Conservation (phyloP, 2,329 filamentous ascomycete genomes). For the Chaetomiaceae sp. region DNA sequence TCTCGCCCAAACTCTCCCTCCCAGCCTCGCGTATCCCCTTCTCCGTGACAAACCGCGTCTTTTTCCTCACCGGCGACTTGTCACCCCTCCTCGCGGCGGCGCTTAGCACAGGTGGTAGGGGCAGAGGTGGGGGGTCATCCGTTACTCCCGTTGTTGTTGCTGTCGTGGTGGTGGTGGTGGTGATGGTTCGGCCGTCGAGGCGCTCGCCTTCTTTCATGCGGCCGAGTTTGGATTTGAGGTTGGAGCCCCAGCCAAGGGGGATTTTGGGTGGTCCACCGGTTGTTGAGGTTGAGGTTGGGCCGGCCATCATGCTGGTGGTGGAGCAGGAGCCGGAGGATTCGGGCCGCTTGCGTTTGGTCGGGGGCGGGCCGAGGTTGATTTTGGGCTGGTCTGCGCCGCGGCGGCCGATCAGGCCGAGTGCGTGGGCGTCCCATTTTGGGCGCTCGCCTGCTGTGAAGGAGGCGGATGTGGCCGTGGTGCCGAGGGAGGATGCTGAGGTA, state of each 20-base stretch:
- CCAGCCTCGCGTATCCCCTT: constrained; percentile 75
- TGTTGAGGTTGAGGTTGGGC: no score
- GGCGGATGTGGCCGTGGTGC: constrained; percentile 1
- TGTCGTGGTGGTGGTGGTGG: no score
- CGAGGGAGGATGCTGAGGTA: constrained; percentile 9
- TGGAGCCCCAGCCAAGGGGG: constrained; percentile 53
- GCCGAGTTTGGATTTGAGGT: constrained; percentile 50
- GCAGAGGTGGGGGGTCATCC: no score
- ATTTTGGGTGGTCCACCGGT: no score
- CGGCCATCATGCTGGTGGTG: no score
- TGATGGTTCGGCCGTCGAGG: constrained; percentile 28
- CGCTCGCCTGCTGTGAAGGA: constrained; percentile 7
- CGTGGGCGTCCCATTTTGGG: constrained; percentile 38
- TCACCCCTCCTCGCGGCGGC: constrained; percentile 27
- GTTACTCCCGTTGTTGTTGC: no score
- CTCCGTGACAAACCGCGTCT: constrained; percentile 74
- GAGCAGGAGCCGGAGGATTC: constrained; percentile 41
- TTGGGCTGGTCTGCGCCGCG: constrained; percentile 37
- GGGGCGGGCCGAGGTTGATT: constrained; percentile 50
- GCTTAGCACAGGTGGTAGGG: no score
- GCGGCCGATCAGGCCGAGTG: constrained; percentile 39
- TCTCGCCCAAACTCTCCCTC: constrained; percentile 63
- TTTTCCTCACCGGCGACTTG: constrained; percentile 56
- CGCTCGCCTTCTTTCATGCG: constrained; percentile 59
- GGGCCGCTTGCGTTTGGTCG: constrained; percentile 53